These are phyloP conservation scores for Spathaspora arborariae DNA, from an alignment of 805 yeast genomes.

Conservation along the genomic window DNA sequence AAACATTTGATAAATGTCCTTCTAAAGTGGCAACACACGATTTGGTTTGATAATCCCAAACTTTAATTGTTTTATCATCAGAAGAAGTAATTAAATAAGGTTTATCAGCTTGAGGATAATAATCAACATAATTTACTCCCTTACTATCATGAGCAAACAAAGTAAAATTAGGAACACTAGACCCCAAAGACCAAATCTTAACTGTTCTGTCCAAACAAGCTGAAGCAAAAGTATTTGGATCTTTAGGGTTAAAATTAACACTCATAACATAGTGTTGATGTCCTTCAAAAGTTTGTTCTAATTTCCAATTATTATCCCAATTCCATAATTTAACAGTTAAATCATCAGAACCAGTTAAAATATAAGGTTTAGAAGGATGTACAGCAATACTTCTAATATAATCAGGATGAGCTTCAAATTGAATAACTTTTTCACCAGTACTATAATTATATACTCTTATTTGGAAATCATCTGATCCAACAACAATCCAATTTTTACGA, in stretches of 20 bases:
- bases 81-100: slow-evolving; percentile 91
- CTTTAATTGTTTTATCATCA: slow-evolving; percentile 82
- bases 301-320: slow-evolving; percentile 92
- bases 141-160: slow-evolving; percentile 85
- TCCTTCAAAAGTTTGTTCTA: slow-evolving; percentile 90
- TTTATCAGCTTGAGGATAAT: slow-evolving; percentile 95
- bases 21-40: slow-evolving; percentile 90
- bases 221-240: slow-evolving; percentile 94
- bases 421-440: slow-evolving; percentile 91
- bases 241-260: slow-evolving; percentile 94
- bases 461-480: slow-evolving; percentile 95
- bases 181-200: slow-evolving; percentile 93
- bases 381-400: slow-evolving; percentile 91
- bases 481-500: slow-evolving; percentile 94
- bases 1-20: slow-evolving; percentile 92
- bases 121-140: slow-evolving; percentile 95
- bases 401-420: slow-evolving; percentile 98
- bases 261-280: slow-evolving; percentile 95
- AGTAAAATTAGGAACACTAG: slow-evolving; percentile 85
- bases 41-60: slow-evolving; percentile 98
- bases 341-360: slow-evolving; percentile 89
- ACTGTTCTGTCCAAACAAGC: slow-evolving; percentile 96
- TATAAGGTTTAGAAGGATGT: slow-evolving; percentile 88
- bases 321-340: slow-evolving; percentile 91
- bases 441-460: slow-evolving; percentile 91